Conservation (phyloP, 208 protist species). For the Naegleria gruberi region DNA sequence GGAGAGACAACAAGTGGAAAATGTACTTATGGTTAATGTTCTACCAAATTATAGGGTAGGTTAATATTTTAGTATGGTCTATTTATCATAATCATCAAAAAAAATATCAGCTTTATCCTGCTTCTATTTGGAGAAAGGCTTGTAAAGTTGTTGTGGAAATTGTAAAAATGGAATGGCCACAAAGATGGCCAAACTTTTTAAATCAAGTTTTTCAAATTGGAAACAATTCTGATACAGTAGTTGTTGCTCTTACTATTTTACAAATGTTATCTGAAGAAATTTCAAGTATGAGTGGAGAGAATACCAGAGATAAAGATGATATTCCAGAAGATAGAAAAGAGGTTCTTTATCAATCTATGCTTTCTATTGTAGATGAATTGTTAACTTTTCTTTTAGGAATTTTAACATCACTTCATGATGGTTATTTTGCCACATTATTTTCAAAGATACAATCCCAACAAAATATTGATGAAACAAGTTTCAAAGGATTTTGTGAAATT, state of each 20-base stretch:
- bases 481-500: not conserved
- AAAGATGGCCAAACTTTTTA: not conserved
- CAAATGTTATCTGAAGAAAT: not conserved
- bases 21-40: not conserved
- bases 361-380: not conserved
- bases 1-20: not conserved
- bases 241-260: not conserved
- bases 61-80: too few species aligned
- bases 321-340: not conserved
- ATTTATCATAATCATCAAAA: too few species aligned
- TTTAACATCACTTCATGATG: not conserved
- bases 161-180: constrained; percentile 13
- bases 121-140: constrained; percentile 5
- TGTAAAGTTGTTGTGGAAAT: constrained; percentile 11
- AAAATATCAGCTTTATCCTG: not conserved
- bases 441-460: too few species aligned
- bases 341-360: not conserved
- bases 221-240: not conserved
- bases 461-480: not conserved
- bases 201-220: not conserved
- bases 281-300: not conserved
- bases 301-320: not conserved
- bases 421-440: not conserved
- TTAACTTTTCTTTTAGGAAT: not conserved
- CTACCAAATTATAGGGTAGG: not conserved